These are phyloP conservation scores for Tetragonia tetragonoides DNA, from an alignment of 148 eudicot genomes.

Conservation along the genomic window DNA sequence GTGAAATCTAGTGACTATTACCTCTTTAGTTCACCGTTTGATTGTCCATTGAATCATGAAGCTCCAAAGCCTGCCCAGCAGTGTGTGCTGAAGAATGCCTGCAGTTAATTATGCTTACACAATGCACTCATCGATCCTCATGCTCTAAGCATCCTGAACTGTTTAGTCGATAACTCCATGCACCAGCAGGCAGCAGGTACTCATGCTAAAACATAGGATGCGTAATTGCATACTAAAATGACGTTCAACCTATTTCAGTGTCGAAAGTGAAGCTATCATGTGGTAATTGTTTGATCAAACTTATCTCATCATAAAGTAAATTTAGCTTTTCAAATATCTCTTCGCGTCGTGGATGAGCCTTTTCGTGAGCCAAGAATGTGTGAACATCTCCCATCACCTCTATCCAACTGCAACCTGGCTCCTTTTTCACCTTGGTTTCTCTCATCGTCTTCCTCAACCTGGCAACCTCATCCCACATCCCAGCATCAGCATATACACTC, in stretches of 20 bases:
- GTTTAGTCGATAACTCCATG: background rate
- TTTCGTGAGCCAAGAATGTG: constrained; percentile 69
- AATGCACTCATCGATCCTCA: background rate
- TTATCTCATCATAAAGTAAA: constrained; percentile 60
- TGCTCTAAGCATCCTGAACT: background rate
- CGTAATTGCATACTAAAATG: background rate
- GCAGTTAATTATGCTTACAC: background rate
- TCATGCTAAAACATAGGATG: background rate
- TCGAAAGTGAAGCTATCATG: constrained; percentile 5
- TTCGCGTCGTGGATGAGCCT: constrained; percentile 67
- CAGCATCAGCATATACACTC: constrained; percentile 75
- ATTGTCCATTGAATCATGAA: background rate
- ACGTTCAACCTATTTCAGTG: constrained; percentile 3
- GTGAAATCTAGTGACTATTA: background rate
- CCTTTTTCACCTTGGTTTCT: constrained; percentile 58
- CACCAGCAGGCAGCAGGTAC: background rate
- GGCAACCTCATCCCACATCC: constrained; percentile 69
- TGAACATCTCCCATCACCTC: constrained; percentile 73
- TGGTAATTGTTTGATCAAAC: constrained; percentile 19
- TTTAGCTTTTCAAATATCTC: constrained; percentile 58
- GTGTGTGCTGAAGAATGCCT: constrained; percentile 8
- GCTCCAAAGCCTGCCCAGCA: background rate
- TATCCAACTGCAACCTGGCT: constrained; percentile 97
- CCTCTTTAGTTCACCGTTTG: background rate
- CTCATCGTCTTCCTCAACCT: constrained; percentile 60